phyloP scores from a whole-genome alignment of 2,329 filamentous ascomycete species.

The Hymenoscyphus scutula region DNA sequence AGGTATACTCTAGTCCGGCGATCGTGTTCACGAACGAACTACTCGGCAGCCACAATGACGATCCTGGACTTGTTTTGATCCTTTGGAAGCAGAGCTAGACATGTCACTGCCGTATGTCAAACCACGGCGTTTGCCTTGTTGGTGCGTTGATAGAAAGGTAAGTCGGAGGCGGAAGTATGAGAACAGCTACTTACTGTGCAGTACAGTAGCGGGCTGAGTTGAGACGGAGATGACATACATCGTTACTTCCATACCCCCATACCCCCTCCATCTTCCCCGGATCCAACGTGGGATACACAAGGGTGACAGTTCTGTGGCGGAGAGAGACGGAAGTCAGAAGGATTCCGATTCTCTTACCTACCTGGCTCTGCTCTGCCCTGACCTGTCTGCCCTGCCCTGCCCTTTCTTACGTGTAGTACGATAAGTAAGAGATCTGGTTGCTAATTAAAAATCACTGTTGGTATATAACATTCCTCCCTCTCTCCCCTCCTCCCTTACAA shows the following conservation, averaged over 20 bases:
- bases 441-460: background rate
- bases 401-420: background rate
- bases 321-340: background rate
- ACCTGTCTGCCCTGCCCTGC: too few species aligned
- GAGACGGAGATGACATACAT: background rate
- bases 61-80: too few species aligned
- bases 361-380: background rate
- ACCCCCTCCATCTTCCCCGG: background rate
- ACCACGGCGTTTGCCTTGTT: background rate
- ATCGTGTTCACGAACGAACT: too few species aligned
- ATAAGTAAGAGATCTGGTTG: background rate
- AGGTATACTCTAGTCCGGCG: too few species aligned
- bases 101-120: background rate
- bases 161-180: too few species aligned
- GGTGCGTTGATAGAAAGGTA: background rate
- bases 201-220: too few species aligned
- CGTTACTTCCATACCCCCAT: background rate
- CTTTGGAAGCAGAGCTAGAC: too few species aligned
- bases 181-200: too few species aligned
- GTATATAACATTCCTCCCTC: background rate
- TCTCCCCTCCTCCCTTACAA: background rate
- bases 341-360: background rate
- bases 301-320: too few species aligned
- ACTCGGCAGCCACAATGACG: too few species aligned
- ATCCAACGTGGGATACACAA: background rate